Base-by-base conservation (phyloP, 2,329 filamentous ascomycete species). In the Alternaria arborescens region DNA sequence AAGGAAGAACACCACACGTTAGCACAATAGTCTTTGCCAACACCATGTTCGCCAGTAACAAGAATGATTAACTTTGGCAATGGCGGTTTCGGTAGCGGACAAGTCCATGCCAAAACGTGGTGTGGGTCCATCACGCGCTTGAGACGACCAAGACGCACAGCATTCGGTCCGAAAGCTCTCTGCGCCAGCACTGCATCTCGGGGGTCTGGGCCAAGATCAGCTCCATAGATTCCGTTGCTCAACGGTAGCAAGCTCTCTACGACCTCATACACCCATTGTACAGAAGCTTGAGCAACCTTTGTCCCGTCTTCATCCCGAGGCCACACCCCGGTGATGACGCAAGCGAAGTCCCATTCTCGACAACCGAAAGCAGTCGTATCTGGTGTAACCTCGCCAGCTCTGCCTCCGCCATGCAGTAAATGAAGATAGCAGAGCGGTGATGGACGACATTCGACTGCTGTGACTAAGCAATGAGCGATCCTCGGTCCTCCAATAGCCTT, bases 301-400 rank as follows among this genome's bases (percentile, higher is more conserved):
- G 79, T 83, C 43, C 71, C 80, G 63, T 88, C 85, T 72, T 85
- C 71, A 10, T 84, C 78, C 16, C 86, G 84, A 3, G 80, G 79
- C 87, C 87, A 90, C 58, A 88, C 83, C 26, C 85, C 87, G 5
- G 87, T 89, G 42, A 90, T 70, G 5, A 89, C 85, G 66, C 87
- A 90, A 46, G 87, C 87, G 77, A 85, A 89, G 32, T 86, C 81
- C 87, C 87, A 90, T 71, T 87, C 81, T 74, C 87, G 84, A 78
- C 84, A 88, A 44, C 88, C 87, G 55, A 90, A 89, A 54, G 87
- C 87, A 58, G 84, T 86, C 26, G 79, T 80, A 62, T 83, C 74
- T 5, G 75, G 62, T 2, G 75, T 67, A 16, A 84, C 65, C 26
- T 87, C 78, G 44, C 66, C n/a, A 42, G 87, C 72, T 0, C 82